Evolutionary conservation across 2,329 filamentous ascomycete genomes (phyloP), one percentile per base, ranked within the genome.

Genomic region (Xylariaceae sp.): DNA sequence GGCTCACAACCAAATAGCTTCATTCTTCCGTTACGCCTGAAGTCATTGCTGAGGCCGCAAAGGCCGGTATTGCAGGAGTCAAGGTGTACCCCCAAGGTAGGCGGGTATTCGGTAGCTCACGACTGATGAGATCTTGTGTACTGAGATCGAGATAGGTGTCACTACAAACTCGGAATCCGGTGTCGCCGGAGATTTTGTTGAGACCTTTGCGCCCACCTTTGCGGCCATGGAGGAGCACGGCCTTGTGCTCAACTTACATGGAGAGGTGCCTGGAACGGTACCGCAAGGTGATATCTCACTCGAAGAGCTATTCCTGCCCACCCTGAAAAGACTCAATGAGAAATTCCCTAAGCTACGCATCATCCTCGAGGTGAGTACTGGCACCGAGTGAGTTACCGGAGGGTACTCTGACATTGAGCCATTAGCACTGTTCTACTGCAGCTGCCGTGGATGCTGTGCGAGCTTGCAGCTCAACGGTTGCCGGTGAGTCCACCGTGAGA

Each of bases 221-320:
- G 83, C 81, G n/a, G 89, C 90, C 65, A 97, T 97, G 92, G 88
- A 96, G 72, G 77, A 86, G 61, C 84, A 92, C 65, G 86, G 87
- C 65, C 79, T 96, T 11, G 82, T 95, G n/a, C 81, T 95, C 48
- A 97, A 97, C 76, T 79, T 97, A n/a, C 92, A 97, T 73, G 93
- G 92, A 65, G 93, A 97, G 75, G 84, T 88, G n/a, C 87, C 75
- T 2, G 74, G 74, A 58, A 71, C 73, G 3, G 70, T 75, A 51
- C 73, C 86, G 0, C 80, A 80, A 1, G 78, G 78, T n/a, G 73
- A 71, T 23, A 64, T 73, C 37, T 77, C 78, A 1, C 69, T 78
- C 2, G 77, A 80, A 65, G 76, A 78, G 63, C 75, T 76, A 7
- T 97, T 97, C 76, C 79, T 97, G 7, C 92, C 92, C 0, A 93